These are phyloP conservation scores for Phalaenopsis aphrodite DNA, from an alignment of 106 monocot genomes.

Conservation along the genomic window DNA sequence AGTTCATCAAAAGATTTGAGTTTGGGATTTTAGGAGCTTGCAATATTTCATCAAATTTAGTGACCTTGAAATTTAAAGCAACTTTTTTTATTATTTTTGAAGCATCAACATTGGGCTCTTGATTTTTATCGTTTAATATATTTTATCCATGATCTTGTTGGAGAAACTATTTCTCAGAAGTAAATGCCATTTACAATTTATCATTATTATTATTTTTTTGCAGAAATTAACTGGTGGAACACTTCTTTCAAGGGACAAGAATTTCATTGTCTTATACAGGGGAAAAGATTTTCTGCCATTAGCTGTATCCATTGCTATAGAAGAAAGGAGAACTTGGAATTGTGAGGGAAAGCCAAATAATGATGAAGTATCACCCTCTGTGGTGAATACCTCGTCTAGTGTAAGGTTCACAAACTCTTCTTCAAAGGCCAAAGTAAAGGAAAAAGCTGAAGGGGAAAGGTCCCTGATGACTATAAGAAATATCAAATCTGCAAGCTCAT, in stretches of 20 bases:
- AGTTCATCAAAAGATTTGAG: background rate
- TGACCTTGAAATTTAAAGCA: no score
- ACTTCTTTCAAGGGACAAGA: constrained; percentile 75
- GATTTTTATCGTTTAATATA: background rate
- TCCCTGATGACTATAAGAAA: constrained; percentile 9
- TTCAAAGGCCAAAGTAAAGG: constrained; percentile 11
- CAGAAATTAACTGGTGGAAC: constrained; percentile 90
- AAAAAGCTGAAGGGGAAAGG: constrained; percentile 7
- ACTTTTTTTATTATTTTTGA: background rate
- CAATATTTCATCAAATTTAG: background rate
- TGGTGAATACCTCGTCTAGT: background rate
- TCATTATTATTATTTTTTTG: constrained; percentile 8
- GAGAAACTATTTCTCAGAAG: background rate
- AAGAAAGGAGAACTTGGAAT: constrained; percentile 65
- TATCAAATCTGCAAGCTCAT: constrained; percentile 12
- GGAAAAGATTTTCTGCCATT: constrained; percentile 96
- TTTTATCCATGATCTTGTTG: background rate
- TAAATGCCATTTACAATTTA: no score
- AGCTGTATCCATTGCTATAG: constrained; percentile 75
- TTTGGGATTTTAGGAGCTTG: background rate
- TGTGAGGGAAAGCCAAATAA: constrained; percentile 18
- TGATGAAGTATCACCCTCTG: constrained; percentile 3
- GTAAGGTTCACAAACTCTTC: background rate
- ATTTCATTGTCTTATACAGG: constrained; percentile 87
- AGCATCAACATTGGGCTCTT: background rate